These are phyloP conservation scores for Calcarisporium arbuscula DNA, from an alignment of 2,329 filamentous ascomycete species.

Conservation along the genomic window DNA sequence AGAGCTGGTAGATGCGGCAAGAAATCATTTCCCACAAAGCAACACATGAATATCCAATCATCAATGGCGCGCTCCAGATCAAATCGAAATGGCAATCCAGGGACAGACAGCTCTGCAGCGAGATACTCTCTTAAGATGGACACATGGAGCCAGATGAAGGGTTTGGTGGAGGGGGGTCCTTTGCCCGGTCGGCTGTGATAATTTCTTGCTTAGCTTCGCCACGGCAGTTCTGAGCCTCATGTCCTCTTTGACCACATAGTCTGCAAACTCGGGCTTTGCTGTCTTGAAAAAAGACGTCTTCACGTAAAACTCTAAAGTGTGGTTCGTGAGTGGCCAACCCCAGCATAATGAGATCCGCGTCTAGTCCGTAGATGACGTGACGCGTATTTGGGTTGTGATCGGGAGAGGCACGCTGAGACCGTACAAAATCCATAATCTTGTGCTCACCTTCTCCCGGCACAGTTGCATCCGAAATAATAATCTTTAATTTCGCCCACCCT, in stretches of 20 bases:
- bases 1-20: conserved; percentile 93
- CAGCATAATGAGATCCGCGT: conserved; percentile 98
- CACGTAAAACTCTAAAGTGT: conserved; percentile 89
- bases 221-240: conserved; percentile 79
- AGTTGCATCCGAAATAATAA: conserved; percentile 97
- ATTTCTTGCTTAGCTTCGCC: conserved; percentile 74
- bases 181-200: conserved; percentile 73
- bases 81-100: conserved; percentile 77
- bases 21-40: conserved; percentile 98
- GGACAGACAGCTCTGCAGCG: conserved; percentile 79
- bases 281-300: conserved; percentile 94
- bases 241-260: conserved; percentile 86
- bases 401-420: conserved; percentile 83
- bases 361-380: conserved; percentile 95
- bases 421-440: conserved; percentile 98
- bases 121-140: conserved; percentile 88
- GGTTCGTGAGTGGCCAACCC: conserved; percentile 96
- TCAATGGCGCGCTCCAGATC: conserved; percentile 91
- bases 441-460: conserved; percentile 98
- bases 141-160: conserved; percentile 98
- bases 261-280: conserved; percentile 75
- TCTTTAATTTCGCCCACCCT: conserved; percentile 89
- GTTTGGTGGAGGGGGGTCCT: conserved; percentile 71
- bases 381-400: conserved; percentile 94
- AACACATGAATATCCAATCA: conserved; percentile 99